A percentile compares a stretch with the other conserved stretches of the same genome.
Evolutionary conservation across 2,329 filamentous ascomycete genomes (phyloP).

Genomic region (Fusarium staphyleae): DNA sequence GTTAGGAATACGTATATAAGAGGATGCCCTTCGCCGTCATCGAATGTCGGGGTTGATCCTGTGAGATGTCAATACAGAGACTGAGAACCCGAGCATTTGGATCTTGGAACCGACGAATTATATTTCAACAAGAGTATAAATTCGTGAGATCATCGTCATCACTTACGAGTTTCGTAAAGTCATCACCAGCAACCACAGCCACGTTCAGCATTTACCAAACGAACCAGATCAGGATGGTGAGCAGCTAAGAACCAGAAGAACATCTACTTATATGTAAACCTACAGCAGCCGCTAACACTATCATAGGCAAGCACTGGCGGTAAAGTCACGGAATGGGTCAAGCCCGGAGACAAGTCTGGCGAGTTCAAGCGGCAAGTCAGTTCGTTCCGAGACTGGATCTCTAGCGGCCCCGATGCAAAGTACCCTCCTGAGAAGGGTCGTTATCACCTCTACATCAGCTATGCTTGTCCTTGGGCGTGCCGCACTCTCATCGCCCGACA

Average conservation of each 20-base stretch:
- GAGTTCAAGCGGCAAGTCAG: conserved; percentile 92
- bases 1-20: conserved; percentile 31
- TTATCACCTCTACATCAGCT: conserved; percentile 95
- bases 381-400: conserved; percentile 82
- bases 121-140: conserved; percentile 13
- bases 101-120: conserved; percentile 17
- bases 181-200: conserved; percentile 1
- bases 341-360: conserved; percentile 77
- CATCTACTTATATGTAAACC: background rate
- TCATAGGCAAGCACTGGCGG: conserved; percentile 29
- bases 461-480: conserved; percentile 94
- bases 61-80: conserved; percentile 34
- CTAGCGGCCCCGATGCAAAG: conserved; percentile 71
- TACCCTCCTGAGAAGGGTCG: conserved; percentile 87
- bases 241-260: background rate
- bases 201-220: conserved; percentile 2
- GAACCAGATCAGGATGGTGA: conserved; percentile 39
- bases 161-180: conserved; percentile 2
- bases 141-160: conserved; percentile 17
- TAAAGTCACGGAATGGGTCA: conserved; percentile 83
- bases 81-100: conserved; percentile 25
- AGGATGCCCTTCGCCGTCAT: conserved; percentile 30
- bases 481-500: conserved; percentile 86
- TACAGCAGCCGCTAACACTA: conserved; percentile 18
- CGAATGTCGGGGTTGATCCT: conserved; percentile 6